Evolutionary conservation across 2,329 filamentous ascomycete genomes (phyloP).

Genomic region (Daldinia sp.): DNA sequence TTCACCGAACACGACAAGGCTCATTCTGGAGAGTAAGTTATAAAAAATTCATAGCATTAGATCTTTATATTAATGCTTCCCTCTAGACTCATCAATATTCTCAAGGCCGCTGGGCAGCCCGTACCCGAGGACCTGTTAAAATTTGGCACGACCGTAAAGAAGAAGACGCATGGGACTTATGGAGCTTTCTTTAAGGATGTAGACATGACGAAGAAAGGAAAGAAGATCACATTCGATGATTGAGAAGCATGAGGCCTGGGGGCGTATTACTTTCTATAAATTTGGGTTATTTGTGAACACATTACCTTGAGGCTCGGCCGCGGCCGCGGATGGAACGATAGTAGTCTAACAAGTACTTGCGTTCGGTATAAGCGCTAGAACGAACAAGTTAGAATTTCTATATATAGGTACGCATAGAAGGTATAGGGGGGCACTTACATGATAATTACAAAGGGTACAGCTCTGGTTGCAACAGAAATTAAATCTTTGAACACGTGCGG

Average conservation of each 20-base stretch:
- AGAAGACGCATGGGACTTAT: conserved; percentile 96
- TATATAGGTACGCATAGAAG: conserved; percentile 39
- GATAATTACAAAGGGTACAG: conserved; percentile 64
- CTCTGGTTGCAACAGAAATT: conserved; percentile 62
- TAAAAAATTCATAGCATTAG: not conserved
- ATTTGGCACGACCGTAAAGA: conserved; percentile 98
- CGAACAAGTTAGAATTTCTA: conserved; percentile 35
- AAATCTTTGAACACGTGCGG: conserved; percentile 56
- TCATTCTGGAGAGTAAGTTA: conserved; percentile 84
- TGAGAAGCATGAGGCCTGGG: conserved; percentile 15
- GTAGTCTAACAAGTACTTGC: conserved; percentile 64
- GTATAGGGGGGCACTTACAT: conserved; percentile 65
- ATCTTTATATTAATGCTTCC: conserved; percentile 31
- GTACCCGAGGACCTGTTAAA: conserved; percentile 93
- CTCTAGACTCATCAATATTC: conserved; percentile 86
- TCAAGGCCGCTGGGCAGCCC: conserved; percentile 90
- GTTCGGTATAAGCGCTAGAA: conserved; percentile 65
- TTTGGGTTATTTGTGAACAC: conserved; percentile 15
- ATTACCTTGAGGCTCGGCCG: conserved; percentile 27
- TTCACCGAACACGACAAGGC: conserved; percentile 97
- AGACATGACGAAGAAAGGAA: conserved; percentile 83
- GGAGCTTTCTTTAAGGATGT: conserved; percentile 96
- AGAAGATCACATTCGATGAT: conserved; percentile 89
- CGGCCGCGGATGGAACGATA: conserved; percentile 59
- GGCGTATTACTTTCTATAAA: conserved; percentile 25